These are phyloP conservation scores for Neofusicoccum kwambonambiense DNA, from an alignment of 2,329 filamentous ascomycete genomes.

Conservation along the genomic window DNA sequence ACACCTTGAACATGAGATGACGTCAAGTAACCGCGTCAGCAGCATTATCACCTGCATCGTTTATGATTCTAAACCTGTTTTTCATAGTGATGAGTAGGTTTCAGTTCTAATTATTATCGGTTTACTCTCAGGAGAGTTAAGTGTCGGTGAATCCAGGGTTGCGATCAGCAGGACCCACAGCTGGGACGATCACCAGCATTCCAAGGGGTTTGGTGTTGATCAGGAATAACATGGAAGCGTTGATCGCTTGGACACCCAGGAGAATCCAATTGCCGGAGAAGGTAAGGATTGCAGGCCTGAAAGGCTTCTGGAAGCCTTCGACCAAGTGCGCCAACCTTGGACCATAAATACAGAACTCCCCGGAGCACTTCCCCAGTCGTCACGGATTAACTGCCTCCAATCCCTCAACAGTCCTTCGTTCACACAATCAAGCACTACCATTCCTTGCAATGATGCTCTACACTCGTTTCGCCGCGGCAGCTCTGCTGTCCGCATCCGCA, in stretches of 20 bases:
- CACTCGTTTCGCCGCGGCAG: conserved; percentile 5
- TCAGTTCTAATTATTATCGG: not conserved
- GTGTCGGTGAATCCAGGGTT: conserved; percentile 12
- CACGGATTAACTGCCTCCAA: not conserved
- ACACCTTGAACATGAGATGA: not conserved
- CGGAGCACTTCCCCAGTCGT: not conserved
- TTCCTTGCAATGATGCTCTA: conserved; percentile 3
- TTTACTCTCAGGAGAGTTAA: not conserved
- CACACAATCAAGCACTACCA: not conserved
- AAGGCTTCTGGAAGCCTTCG: conserved; percentile 2
- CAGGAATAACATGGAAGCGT: not conserved
- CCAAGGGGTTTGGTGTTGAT: conserved; percentile 5
- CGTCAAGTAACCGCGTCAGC: not conserved
- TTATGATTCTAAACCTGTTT: too few relatives aligned
- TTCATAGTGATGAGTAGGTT: not conserved
- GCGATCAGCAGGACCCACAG: conserved; percentile 13
- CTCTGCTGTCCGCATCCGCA: not conserved
- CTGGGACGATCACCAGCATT: conserved; percentile 5
- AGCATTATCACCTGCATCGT: not conserved
- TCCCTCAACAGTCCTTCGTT: not conserved
- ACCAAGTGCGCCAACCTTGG: not conserved
- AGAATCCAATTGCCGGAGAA: not conserved
- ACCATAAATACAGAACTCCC: conserved; percentile 9
- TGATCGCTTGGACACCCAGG: conserved; percentile 6
- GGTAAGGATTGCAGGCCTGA: conserved; percentile 11